These are phyloP conservation scores for Hypseocharis bilobata DNA, from an alignment of 441 rosid species.

Conservation along the genomic window DNA sequence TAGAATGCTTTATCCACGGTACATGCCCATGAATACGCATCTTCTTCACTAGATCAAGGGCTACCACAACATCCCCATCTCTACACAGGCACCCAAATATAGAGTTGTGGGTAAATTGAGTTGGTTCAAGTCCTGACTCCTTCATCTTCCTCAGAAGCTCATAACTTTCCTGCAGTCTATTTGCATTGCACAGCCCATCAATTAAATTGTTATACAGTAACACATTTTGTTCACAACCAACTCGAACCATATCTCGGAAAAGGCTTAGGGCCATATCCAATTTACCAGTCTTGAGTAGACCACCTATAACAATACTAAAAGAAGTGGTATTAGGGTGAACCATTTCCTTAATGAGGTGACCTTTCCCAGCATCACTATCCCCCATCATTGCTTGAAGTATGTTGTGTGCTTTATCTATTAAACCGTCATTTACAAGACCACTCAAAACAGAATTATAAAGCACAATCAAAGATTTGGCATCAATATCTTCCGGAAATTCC, in stretches of 20 bases:
- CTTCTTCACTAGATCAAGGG: slow-evolving; percentile 45
- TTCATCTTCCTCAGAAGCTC: slow-evolving; percentile 55
- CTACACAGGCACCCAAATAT: slow-evolving; percentile 62
- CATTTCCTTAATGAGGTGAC: slow-evolving; percentile 31
- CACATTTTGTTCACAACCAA: slow-evolving; percentile 34
- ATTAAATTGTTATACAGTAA: slow-evolving; percentile 49
- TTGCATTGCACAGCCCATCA: slow-evolving; percentile 51
- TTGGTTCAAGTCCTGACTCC: slow-evolving; percentile 45
- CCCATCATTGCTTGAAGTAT: slow-evolving; percentile 39
- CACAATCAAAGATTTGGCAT: slow-evolving; percentile 36
- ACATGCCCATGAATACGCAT: slow-evolving; percentile 66
- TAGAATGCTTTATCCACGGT: slow-evolving; percentile 75
- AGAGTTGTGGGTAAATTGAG: slow-evolving; percentile 55
- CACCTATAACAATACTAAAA: slow-evolving; percentile 43
- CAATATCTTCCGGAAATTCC: slow-evolving; percentile 36
- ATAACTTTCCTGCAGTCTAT: slow-evolving; percentile 56
- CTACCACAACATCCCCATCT: slow-evolving; percentile 47
- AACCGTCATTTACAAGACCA: slow-evolving; percentile 32
- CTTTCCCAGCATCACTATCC: slow-evolving; percentile 25
- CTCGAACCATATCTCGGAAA: slow-evolving; percentile 40
- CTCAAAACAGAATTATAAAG: slow-evolving; percentile 44
- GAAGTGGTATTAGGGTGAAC: slow-evolving; percentile 36
- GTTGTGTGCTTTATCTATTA: slow-evolving; percentile 41
- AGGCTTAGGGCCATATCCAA: slow-evolving; percentile 53
- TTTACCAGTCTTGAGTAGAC: slow-evolving; percentile 39